Conservation (phyloP, 768 basidiomycete species). For the Clitopilus hobsonii region DNA sequence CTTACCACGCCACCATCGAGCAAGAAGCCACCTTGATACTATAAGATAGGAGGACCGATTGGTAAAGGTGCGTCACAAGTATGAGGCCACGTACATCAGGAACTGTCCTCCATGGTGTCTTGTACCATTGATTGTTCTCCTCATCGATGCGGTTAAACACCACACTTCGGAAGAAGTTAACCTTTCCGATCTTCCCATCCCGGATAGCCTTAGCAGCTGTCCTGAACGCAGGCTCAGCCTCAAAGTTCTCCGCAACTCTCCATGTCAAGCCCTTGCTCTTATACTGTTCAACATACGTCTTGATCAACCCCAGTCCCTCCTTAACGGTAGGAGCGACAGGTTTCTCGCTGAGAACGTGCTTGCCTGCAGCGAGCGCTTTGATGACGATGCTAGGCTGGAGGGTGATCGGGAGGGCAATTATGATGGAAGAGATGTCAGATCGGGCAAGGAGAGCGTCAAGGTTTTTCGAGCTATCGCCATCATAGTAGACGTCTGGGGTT, state of each 20-base stretch:
- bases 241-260: conserved; percentile 79
- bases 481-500: conserved; percentile 51
- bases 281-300: conserved; percentile 59
- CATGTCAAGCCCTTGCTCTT: conserved; percentile 68
- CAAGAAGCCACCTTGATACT: conserved; percentile 83
- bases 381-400: conserved; percentile 65
- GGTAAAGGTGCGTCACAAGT: background rate
- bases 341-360: conserved; percentile 88
- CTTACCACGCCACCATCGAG: conserved; percentile 77
- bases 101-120: conserved; percentile 78
- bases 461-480: conserved; percentile 36
- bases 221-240: conserved; percentile 57
- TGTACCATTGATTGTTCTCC: conserved; percentile 66
- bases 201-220: conserved; percentile 44
- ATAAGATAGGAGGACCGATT: conserved; percentile 2
- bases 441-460: conserved; percentile 65
- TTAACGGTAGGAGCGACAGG: conserved; percentile 73
- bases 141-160: conserved; percentile 51
- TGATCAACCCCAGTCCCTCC: conserved; percentile 58
- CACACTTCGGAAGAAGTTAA: conserved; percentile 60
- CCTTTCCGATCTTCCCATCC: conserved; percentile 65
- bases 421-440: conserved; percentile 65
- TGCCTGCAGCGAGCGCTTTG: conserved; percentile 65
- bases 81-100: conserved; percentile 58
- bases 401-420: conserved; percentile 75